Conservation (phyloP, 2,329 filamentous ascomycete genomes). For the Leptosphaerulina australis region DNA sequence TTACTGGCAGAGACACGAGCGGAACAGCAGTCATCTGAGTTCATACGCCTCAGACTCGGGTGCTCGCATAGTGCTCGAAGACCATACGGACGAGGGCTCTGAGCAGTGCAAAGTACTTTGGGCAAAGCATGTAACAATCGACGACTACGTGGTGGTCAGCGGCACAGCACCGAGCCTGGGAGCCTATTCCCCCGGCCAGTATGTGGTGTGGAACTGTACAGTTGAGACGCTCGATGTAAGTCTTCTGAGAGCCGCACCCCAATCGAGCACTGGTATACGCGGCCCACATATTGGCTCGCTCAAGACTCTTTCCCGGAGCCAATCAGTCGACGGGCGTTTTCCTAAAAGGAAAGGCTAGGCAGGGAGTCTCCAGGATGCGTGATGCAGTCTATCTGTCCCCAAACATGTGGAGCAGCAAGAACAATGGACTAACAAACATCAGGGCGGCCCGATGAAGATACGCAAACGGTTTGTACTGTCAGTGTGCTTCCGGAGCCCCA, state of each 20-base stretch:
- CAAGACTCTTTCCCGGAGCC: conserved; percentile 17
- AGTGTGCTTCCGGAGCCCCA: not conserved
- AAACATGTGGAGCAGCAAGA: conserved; percentile 1
- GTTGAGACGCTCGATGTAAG: conserved; percentile 84
- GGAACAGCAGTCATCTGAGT: conserved; percentile 46
- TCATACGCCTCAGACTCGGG: conserved; percentile 43
- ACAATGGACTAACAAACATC: conserved; percentile 19
- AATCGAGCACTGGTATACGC: conserved; percentile 19
- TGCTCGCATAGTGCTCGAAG: conserved; percentile 64
- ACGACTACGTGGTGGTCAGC: conserved; percentile 66
- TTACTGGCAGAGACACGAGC: conserved; percentile 55
- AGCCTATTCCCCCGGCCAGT: conserved; percentile 64
- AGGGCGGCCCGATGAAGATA: conserved; percentile 64
- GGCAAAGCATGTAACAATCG: conserved; percentile 66
- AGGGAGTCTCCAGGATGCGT: conserved; percentile 12
- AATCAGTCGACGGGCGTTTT: conserved; percentile 20
- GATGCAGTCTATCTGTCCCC: conserved; percentile 8
- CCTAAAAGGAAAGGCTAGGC: conserved; percentile 19
- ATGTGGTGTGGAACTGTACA: conserved; percentile 88
- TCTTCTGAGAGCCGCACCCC: conserved; percentile 36
- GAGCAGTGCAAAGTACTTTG: conserved; percentile 64
- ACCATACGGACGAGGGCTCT: conserved; percentile 65
- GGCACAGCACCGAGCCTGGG: conserved; percentile 67
- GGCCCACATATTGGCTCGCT: conserved; percentile 18
- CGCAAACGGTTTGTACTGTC: conserved; percentile 59